Evolutionary conservation across 371 early-diverging fungal genomes (phyloP).

Genomic region (Actinomucor elegans): DNA sequence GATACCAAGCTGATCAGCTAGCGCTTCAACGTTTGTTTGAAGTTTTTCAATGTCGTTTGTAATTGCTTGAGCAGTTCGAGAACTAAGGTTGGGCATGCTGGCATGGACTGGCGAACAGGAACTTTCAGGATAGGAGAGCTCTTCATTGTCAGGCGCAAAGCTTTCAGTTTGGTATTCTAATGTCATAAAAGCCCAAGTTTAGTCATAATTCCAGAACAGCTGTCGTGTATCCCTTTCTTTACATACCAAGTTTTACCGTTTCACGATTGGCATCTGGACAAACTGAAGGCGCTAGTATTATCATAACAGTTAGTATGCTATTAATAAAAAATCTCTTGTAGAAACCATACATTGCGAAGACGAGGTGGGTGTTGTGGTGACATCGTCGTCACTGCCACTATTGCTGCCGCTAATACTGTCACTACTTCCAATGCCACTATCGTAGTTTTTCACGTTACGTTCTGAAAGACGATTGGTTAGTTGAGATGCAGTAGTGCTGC

Average conservation of each 20-base stretch:
- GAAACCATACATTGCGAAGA: not conserved
- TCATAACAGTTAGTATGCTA: too few relatives aligned
- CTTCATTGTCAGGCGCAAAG: too few relatives aligned
- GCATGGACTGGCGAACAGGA: too few relatives aligned
- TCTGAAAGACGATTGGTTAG: not conserved
- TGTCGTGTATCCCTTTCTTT: too few relatives aligned
- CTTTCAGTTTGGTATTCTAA: too few relatives aligned
- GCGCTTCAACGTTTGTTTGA: constrained; percentile 28
- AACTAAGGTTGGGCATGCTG: not conserved
- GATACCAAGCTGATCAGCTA: constrained; percentile 33
- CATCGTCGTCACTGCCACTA: not conserved
- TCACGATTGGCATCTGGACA: too few relatives aligned
- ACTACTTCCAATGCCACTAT: not conserved
- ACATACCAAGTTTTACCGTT: not conserved
- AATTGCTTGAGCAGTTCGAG: constrained; percentile 30
- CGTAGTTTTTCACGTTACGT: not conserved
- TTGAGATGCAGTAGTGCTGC: too few relatives aligned
- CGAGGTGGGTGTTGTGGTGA: not conserved
- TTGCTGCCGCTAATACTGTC: not conserved
- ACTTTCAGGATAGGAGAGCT: too few relatives aligned
- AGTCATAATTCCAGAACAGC: too few relatives aligned
- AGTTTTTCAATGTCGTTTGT: constrained; percentile 30
- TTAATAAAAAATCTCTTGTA: not conserved
- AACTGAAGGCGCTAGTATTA: too few relatives aligned
- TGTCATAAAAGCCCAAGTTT: too few relatives aligned